A percentile compares a stretch with the other conserved stretches of the same genome.
Conservation (phyloP, 2,329 filamentous ascomycete species). For the Cercospora beticola region DNA sequence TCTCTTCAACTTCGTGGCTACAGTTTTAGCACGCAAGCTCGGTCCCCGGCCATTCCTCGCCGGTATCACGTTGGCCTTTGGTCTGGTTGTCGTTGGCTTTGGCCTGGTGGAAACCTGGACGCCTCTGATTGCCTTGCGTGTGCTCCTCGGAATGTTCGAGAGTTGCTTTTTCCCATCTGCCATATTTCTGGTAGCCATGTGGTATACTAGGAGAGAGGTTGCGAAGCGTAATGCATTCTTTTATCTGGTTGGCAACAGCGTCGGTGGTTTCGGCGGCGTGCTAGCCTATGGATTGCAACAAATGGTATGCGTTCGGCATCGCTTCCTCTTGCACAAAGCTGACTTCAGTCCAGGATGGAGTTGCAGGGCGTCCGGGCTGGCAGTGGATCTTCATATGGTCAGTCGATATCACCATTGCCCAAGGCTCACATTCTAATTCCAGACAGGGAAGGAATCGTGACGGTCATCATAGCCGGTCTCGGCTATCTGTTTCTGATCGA, state of each 20-base stretch:
- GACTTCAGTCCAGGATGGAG: not conserved
- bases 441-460: conserved; percentile 4
- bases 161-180: conserved; percentile 29
- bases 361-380: not conserved
- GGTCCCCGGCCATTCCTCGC: conserved; percentile 53
- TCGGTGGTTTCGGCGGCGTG: conserved; percentile 5
- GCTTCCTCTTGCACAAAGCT: not conserved
- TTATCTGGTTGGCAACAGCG: conserved; percentile 8
- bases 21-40: conserved; percentile 45
- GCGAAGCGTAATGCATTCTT: conserved; percentile 11
- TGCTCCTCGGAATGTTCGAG: conserved; percentile 38
- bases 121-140: conserved; percentile 38
- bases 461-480: not conserved
- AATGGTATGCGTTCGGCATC: not conserved
- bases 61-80: conserved; percentile 53
- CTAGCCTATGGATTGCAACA: conserved; percentile 4
- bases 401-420: conserved; percentile 6
- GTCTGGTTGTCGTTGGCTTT: conserved; percentile 8
- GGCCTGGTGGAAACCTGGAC: conserved; percentile 25
- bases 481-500: conserved; percentile 10
- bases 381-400: conserved; percentile 15
- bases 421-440: not conserved
- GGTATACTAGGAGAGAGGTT: conserved; percentile 8
- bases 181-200: conserved; percentile 9
- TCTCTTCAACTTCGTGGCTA: conserved; percentile 57